phyloP scores from a whole-genome alignment of 2,329 filamentous ascomycete genomes.

The Albophoma yamanashiensis region DNA sequence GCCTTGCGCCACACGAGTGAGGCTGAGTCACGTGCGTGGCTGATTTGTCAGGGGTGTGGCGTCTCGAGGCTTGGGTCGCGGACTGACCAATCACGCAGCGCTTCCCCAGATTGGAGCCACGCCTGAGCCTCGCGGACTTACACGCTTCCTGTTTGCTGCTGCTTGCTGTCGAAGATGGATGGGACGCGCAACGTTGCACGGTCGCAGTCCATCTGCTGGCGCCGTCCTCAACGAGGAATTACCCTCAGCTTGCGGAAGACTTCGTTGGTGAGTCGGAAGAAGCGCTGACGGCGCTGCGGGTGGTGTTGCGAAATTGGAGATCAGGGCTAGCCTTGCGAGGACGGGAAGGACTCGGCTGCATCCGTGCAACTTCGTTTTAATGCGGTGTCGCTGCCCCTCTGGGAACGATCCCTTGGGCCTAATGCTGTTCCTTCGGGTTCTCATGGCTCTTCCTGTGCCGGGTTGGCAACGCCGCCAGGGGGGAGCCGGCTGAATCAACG shows the following conservation, averaged over 20 bases:
- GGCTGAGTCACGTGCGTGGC: slow-evolving; percentile 19
- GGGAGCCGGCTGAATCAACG: no score
- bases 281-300: neutral
- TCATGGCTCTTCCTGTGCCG: no score
- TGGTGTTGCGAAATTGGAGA: neutral
- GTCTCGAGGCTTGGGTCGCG: slow-evolving; percentile 3
- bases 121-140: neutral
- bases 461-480: no score
- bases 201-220: neutral
- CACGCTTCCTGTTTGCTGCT: no score
- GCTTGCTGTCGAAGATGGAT: neutral
- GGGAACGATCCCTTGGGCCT: neutral
- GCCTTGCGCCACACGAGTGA: slow-evolving; percentile 1
- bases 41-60: slow-evolving; percentile 11
- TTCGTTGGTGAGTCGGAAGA: neutral
- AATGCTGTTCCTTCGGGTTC: no score
- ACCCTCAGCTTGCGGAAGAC: no score
- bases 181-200: no score
- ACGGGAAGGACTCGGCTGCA: neutral
- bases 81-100: neutral
- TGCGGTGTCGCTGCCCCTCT: neutral
- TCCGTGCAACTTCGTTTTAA: neutral
- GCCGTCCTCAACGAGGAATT: neutral
- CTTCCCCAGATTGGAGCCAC: neutral
- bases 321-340: neutral